Evolutionary conservation across 495 filamentous ascomycete species (phyloP), one percentile per base, ranked within the genome.

Genomic region (Penicillium mononematosum): DNA sequence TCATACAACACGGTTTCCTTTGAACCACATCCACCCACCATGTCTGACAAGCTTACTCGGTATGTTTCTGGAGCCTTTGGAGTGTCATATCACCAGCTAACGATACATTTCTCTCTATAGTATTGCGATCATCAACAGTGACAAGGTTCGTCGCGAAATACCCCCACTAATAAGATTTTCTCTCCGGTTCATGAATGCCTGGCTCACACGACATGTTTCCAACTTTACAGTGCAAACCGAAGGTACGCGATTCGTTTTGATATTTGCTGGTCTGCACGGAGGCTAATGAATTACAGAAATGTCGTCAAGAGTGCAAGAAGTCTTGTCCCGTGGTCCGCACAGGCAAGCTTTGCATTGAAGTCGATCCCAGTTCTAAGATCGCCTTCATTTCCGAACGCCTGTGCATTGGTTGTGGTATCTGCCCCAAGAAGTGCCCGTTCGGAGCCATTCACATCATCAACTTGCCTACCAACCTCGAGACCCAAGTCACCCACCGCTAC

Each of bases 381-480:
- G 95, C 94, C 65, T 98, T 98, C 82, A 98, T 98, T 64, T 96
- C 92, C 50, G 94, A 98, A 70, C 82, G 83, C 49, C 83, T 96
- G 36, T 96, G 92, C 76, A 96, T 98, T 63, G 95, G 95, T 77
- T 98, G 94, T 70, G 94, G 95, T 85, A 98, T 98, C 76, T 98
- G 94, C 69, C 91, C 91, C 27, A 98, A 98, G 79, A 96, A 97
- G 75, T 98, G 94, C 75, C 94, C 94, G n/a, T 98, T 98, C 73
- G 89, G 90, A 64, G 94, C 95, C 55, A 98, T 98, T 75, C 91
- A 92, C 70, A 98, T 98, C 72, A 98, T 98, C 90, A 98, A 98
- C 77, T 76, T 98, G 75, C 94, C 95, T 54, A 98, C 94, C 74
- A 98, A 98, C 75, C 85, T 98, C 70, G 94, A 98, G 73, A 92